phyloP scores from a whole-genome alignment of 768 basidiomycete species.

The Coprinopsis strossmayeri region DNA sequence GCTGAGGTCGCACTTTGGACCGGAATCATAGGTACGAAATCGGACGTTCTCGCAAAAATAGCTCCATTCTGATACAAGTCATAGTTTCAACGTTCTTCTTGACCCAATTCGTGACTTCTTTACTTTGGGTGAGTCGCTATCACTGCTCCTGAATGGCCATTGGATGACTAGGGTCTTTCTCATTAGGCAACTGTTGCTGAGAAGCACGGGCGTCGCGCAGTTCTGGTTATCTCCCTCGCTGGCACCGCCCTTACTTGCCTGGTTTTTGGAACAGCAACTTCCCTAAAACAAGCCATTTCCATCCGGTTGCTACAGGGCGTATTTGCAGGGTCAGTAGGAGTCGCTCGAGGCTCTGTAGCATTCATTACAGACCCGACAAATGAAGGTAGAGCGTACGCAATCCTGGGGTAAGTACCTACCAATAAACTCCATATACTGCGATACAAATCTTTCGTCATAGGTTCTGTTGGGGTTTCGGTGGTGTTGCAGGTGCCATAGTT shows the following conservation, averaged over 20 bases:
- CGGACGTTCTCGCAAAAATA: constrained; percentile 4
- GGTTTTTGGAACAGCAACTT: constrained; percentile 71
- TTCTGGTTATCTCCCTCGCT: constrained; percentile 78
- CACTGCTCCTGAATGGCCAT: constrained; percentile 5
- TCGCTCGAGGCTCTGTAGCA: constrained; percentile 83
- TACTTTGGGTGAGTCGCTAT: constrained; percentile 69
- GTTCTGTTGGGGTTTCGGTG: constrained; percentile 96
- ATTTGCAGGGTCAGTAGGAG: constrained; percentile 91
- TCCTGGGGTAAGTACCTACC: constrained; percentile 56
- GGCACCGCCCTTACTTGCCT: constrained; percentile 79
- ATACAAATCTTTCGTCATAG: constrained; percentile 26
- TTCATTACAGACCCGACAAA: constrained; percentile 88
- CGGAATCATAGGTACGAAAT: constrained; percentile 65
- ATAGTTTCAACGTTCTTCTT: constrained; percentile 83
- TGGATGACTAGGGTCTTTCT: constrained; percentile 10
- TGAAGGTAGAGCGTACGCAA: constrained; percentile 91
- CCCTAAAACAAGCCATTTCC: constrained; percentile 73
- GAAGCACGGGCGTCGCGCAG: constrained; percentile 79
- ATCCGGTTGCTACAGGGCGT: constrained; percentile 88
- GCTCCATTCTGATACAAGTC: constrained; percentile 11
- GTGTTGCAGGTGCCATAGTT: constrained; percentile 83
- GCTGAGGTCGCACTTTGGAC: constrained; percentile 87
- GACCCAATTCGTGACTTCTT: constrained; percentile 91
- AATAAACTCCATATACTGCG: constrained; percentile 5
- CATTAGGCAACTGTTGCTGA: constrained; percentile 85